These are phyloP conservation scores for Eimeria praecox DNA, from an alignment of 169 alveolate species.

Conservation along the genomic window DNA sequence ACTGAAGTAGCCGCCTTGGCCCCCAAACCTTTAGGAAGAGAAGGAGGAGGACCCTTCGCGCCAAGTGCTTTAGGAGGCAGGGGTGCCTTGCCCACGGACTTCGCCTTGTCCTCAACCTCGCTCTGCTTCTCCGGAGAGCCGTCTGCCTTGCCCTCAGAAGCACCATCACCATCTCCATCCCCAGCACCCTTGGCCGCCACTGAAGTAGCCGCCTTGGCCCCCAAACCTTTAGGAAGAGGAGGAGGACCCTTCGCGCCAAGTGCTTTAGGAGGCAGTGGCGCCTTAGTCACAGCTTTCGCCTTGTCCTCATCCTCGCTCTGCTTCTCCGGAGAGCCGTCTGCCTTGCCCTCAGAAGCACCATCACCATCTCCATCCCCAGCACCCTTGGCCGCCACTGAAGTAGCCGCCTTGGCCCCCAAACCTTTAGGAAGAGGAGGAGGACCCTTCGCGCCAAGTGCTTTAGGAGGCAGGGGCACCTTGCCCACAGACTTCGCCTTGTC, in stretches of 20 bases:
- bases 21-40: background rate
- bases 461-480: constrained; percentile 6
- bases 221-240: background rate
- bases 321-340: background rate
- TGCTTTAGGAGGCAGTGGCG: background rate
- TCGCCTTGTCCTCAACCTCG: constrained; percentile 15
- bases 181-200: background rate
- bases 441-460: background rate
- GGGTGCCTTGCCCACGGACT: background rate
- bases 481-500: background rate
- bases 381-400: background rate
- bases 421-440: background rate
- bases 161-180: background rate
- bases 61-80: background rate
- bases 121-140: background rate
- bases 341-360: background rate
- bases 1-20: constrained; percentile 7
- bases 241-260: constrained; percentile 14
- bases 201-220: background rate
- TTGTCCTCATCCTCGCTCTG: background rate
- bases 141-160: background rate
- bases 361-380: background rate
- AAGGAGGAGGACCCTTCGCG: background rate
- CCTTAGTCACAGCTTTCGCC: background rate
- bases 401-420: background rate